A percentile compares a stretch with the other conserved stretches of the same genome.
Conservation (phyloP, 2,329 filamentous ascomycete species). For the Xylariomycetidae sp. region DNA sequence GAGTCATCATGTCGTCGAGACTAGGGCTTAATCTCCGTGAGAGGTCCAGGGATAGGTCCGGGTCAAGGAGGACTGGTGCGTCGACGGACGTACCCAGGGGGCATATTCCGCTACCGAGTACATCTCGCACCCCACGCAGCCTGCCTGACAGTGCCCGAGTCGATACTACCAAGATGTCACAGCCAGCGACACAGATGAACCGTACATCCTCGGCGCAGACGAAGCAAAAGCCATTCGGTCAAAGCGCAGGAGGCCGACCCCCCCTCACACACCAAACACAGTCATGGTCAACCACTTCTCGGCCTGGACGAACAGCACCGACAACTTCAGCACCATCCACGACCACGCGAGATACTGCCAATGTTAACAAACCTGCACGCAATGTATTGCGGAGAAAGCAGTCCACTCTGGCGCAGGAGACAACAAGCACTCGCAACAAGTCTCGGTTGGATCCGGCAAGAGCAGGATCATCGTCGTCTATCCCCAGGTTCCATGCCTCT, state of each 20-base stretch:
- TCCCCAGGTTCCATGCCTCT: slow-evolving; percentile 31
- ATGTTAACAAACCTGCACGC: slow-evolving; percentile 27
- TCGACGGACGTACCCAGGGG: slow-evolving; percentile 22
- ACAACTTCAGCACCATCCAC: slow-evolving; percentile 29
- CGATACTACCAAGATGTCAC: too few relatives aligned
- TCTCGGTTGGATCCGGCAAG: slow-evolving; percentile 31
- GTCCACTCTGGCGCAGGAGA: slow-evolving; percentile 37
- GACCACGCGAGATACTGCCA: slow-evolving; percentile 24
- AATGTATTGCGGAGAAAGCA: slow-evolving; percentile 46
- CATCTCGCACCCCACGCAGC: slow-evolving; percentile 21
- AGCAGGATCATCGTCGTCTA: slow-evolving; percentile 38
- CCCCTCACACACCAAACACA: slow-evolving; percentile 36
- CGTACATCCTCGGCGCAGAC: too few relatives aligned
- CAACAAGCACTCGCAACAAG: slow-evolving; percentile 26
- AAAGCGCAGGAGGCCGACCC: slow-evolving; percentile 23
- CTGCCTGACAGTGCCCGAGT: slow-evolving; percentile 16
- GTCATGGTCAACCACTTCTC: slow-evolving; percentile 33
- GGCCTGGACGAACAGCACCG: slow-evolving; percentile 25
- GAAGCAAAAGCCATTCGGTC: slow-evolving; percentile 16
- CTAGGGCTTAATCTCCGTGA: slow-evolving; percentile 20
- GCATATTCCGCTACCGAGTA: slow-evolving; percentile 14
- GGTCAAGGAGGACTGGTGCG: slow-evolving; percentile 21
- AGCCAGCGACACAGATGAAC: too few relatives aligned
- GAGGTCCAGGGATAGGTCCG: slow-evolving; percentile 18
- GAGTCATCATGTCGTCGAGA: slow-evolving; percentile 28